Evolutionary conservation across 2,329 filamentous ascomycete species (phyloP).

Genomic region (Macroventuria anomochaeta): DNA sequence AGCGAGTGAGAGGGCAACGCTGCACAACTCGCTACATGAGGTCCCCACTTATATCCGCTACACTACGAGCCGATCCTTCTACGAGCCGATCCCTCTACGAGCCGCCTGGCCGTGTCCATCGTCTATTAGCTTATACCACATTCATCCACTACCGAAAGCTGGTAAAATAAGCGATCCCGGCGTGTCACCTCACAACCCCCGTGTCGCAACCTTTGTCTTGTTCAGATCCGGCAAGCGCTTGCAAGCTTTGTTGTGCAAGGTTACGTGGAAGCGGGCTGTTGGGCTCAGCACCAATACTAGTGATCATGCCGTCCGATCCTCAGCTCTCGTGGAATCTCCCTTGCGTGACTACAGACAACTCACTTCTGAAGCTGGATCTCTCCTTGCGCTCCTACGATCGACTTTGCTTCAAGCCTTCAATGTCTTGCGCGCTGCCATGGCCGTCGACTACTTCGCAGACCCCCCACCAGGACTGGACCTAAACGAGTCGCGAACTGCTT

Average conservation of each 20-base stretch:
- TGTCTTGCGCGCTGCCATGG: constrained; percentile 7
- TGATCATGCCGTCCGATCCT: neutral
- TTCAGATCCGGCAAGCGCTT: neutral
- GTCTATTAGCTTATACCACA: constrained; percentile 1
- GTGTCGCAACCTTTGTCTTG: neutral
- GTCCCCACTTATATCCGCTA: constrained; percentile 1
- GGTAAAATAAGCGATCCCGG: neutral
- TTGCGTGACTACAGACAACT: neutral
- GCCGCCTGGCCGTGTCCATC: constrained; percentile 1
- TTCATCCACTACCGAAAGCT: neutral
- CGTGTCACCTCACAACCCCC: neutral
- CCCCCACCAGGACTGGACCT: constrained; percentile 27
- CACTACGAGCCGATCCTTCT: neutral
- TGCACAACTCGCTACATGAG: neutral
- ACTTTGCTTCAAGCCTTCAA: neutral
- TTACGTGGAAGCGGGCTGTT: constrained; percentile 1
- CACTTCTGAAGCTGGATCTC: neutral
- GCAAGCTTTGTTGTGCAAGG: neutral
- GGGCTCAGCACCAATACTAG: neutral
- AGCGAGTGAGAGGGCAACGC: constrained; percentile 1
- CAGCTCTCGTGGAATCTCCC: neutral
- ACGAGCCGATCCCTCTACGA: constrained; percentile 6
- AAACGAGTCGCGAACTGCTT: constrained; percentile 29
- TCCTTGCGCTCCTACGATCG: neutral
- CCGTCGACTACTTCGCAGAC: constrained; percentile 22